A percentile compares a stretch with the other conserved stretches of the same genome.
phyloP scores from a whole-genome alignment of 805 yeast species.

The Saccharomycodes ludwigii region DNA sequence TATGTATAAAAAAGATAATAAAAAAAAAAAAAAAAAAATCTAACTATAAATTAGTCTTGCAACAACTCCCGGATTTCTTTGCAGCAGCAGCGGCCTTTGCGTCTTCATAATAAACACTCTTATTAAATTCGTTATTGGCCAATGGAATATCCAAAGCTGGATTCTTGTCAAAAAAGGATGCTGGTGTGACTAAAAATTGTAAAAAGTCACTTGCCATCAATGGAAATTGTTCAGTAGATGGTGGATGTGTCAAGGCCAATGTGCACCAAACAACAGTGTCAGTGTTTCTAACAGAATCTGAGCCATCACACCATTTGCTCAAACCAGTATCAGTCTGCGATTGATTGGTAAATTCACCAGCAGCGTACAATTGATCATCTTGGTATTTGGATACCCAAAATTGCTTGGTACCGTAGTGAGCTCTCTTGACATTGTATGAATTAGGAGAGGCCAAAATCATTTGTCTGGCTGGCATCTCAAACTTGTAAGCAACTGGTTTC shows the following conservation, averaged over 20 bases:
- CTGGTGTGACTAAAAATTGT: constrained; percentile 53
- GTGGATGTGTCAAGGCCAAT: constrained; percentile 69
- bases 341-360: constrained; percentile 82
- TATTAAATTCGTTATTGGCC: constrained; percentile 54
- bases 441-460: constrained; percentile 56
- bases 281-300: constrained; percentile 57
- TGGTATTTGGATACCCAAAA: constrained; percentile 72
- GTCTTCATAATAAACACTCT: constrained; percentile 34
- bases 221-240: constrained; percentile 79
- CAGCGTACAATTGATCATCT: constrained; percentile 64
- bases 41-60: no score
- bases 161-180: constrained; percentile 63
- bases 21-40: no score
- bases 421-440: constrained; percentile 58
- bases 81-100: constrained; percentile 12
- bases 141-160: constrained; percentile 74
- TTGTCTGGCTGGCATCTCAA: constrained; percentile 63
- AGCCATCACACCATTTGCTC: constrained; percentile 57
- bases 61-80: constrained; percentile 2
- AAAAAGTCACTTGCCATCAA: constrained; percentile 80
- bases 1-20: no score
- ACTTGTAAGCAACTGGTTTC: constrained; percentile 67
- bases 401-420: constrained; percentile 63
- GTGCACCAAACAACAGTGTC: constrained; percentile 77
- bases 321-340: constrained; percentile 60